Conservation (phyloP, 495 filamentous ascomycete species). For the Hyphodiscus hymeniophilus region DNA sequence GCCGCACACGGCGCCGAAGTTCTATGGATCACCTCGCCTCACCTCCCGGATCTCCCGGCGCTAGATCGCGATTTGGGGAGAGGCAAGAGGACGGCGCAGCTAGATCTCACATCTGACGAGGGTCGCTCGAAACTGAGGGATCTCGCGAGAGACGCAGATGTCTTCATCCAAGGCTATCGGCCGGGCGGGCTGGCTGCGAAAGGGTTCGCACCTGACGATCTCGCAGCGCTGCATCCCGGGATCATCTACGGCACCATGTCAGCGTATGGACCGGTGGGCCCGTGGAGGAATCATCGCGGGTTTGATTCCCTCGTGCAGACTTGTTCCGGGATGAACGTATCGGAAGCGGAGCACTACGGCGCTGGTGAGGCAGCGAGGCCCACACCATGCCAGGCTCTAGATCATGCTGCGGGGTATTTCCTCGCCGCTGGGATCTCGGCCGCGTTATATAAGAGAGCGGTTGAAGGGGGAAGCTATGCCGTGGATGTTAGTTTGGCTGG, state of each 20-base stretch:
- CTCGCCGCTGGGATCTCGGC: slow-evolving; percentile 43
- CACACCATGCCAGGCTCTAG: slow-evolving; percentile 23
- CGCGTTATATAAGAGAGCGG: slow-evolving; percentile 42
- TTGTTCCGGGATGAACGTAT: slow-evolving; percentile 40
- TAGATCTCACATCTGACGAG: slow-evolving; percentile 38
- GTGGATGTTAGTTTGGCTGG: slow-evolving; percentile 45
- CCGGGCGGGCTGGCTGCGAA: slow-evolving; percentile 42
- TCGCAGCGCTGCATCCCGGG: slow-evolving; percentile 33
- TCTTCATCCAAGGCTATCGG: slow-evolving; percentile 41
- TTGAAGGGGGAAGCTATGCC: slow-evolving; percentile 39
- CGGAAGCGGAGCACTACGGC: slow-evolving; percentile 39
- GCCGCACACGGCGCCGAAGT: slow-evolving; percentile 44
- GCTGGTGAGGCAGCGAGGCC: slow-evolving; percentile 45
- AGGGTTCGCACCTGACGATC: slow-evolving; percentile 35
- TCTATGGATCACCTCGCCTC: slow-evolving; percentile 46
- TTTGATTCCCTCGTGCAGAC: slow-evolving; percentile 46
- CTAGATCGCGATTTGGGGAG: slow-evolving; percentile 50
- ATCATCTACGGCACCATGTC: slow-evolving; percentile 45
- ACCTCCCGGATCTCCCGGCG: slow-evolving; percentile 45
- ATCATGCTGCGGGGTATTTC: slow-evolving; percentile 35
- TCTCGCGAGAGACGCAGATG: slow-evolving; percentile 25
- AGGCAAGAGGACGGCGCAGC: slow-evolving; percentile 31
- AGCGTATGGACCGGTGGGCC: slow-evolving; percentile 36
- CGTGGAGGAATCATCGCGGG: slow-evolving; percentile 17
- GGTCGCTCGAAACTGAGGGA: slow-evolving; percentile 38